Evolutionary conservation across 768 basidiomycete species (phyloP).

Genomic region (Hericium alpestre): DNA sequence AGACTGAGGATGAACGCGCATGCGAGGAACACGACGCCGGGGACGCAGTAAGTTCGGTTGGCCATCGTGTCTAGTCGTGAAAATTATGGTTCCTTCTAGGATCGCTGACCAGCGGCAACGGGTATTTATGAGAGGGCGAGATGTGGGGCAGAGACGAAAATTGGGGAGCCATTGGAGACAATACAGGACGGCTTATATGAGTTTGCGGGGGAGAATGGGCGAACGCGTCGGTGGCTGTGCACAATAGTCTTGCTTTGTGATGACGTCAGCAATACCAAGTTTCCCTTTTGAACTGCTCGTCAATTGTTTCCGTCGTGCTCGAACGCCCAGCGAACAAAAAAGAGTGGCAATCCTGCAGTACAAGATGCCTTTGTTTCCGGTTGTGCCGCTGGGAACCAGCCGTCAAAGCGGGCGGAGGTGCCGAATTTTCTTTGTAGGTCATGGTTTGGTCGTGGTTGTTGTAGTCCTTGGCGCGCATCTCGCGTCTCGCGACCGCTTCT

Average conservation of each 20-base stretch:
- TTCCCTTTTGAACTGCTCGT: too few species aligned
- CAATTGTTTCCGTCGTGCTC: not conserved
- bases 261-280: not conserved
- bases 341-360: not conserved
- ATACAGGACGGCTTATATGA: too few species aligned
- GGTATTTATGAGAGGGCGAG: too few species aligned
- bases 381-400: too few species aligned
- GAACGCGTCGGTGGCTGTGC: not conserved
- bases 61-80: not conserved
- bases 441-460: too few species aligned
- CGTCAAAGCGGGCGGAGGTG: too few species aligned
- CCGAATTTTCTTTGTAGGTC: too few species aligned
- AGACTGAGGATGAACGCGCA: conserved; percentile 56
- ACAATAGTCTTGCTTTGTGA: not conserved
- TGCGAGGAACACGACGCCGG: conserved; percentile 46
- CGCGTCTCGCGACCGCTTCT: too few species aligned
- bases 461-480: too few species aligned
- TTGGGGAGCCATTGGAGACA: not conserved
- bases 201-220: too few species aligned
- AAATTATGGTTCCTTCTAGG: not conserved
- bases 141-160: not conserved
- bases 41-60: conserved; percentile 48
- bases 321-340: not conserved
- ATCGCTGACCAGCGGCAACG: not conserved
- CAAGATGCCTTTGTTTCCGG: not conserved